A percentile compares a stretch with the other conserved stretches of the same genome.
phyloP scores from a whole-genome alignment of 805 yeast genomes.

The Pichia eremophila region DNA sequence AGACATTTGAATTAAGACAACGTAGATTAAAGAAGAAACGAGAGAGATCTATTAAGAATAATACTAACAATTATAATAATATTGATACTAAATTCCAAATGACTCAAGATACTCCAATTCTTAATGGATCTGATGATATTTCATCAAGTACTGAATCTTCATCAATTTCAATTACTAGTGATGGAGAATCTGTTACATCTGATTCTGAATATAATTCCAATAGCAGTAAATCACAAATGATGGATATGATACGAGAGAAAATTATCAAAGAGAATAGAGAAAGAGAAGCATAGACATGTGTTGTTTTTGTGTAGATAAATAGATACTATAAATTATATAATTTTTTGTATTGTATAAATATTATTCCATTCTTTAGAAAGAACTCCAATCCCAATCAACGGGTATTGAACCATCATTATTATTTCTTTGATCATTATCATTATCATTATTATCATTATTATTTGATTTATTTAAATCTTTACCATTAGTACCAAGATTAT shows the following conservation, averaged over 20 bases:
- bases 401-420: conserved; percentile 17
- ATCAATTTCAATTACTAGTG: conserved; percentile 20
- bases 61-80: neutral
- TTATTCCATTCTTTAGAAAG: conserved; percentile 17
- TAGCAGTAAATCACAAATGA: conserved; percentile 2
- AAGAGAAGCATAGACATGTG: conserved; percentile 7
- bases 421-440: conserved; percentile 9
- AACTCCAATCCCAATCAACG: conserved; percentile 33
- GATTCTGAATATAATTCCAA: conserved; percentile 9
- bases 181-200: conserved; percentile 10
- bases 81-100: conserved; percentile 24
- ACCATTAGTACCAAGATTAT: conserved; percentile 17
- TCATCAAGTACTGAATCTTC: conserved; percentile 25
- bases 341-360: too few species aligned
- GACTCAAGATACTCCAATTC: conserved; percentile 42
- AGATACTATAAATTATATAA: too few species aligned
- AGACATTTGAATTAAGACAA: conserved; percentile 37
- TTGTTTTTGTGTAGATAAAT: neutral
- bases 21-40: conserved; percentile 29
- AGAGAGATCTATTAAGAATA: conserved; percentile 15
- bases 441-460: conserved; percentile 3
- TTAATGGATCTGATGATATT: conserved; percentile 33
- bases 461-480: conserved; percentile 9
- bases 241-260: conserved; percentile 20
- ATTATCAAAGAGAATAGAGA: conserved; percentile 24